Base-by-base conservation (phyloP, 306 rosid genomes). In the Cicer judaicum region DNA sequence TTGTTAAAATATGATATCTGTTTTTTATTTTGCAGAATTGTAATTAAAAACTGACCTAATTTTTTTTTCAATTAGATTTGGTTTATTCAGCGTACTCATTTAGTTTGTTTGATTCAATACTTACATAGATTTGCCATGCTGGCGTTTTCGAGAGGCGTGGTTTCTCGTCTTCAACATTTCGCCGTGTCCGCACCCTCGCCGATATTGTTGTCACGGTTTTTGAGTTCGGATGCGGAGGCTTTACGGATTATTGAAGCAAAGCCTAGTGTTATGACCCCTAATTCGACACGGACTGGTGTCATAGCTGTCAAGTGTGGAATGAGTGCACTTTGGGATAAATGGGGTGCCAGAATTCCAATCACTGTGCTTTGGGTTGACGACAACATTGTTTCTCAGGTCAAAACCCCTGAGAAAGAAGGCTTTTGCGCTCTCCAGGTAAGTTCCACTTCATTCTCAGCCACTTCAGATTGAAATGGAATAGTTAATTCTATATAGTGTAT, bases 301-400 rank as follows among this genome's bases (percentile, higher is more conserved):
- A 82, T 94, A 43, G 98, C 93, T 2, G 84, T 94, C 24, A 94
- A 94, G 78, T 94, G 99, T 80, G 99, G 99, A 62, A 94, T 94
- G 99, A 80, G 85, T 50, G 99, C 99, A 13, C 88, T 84, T 14
- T 94, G 99, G 99, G 91, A 92, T 81, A 94, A 91, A 81, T 94
- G 99, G 99, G 99, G 99, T 18, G 93, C 91, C 11, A 87, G 98
- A 82, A 49, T 94, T 70, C 98, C 98, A 18, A 83, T 92, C 46
- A 74, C 88, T 4, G 79, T 94, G 10, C 97, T 94, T 24, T 94
- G 97, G 97, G 90, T 94, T 6, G 99, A 94, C 68, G 99, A 94
- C 50, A 94, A 92, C 68, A 86, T 94, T 57, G 97, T 94, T n/a
- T 90, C 97, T 72, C 93, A 90, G 87, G 96, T 94, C 12, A 94